phyloP scores from a whole-genome alignment of 805 yeast genomes.

The Cyberlindnera mrakii region DNA sequence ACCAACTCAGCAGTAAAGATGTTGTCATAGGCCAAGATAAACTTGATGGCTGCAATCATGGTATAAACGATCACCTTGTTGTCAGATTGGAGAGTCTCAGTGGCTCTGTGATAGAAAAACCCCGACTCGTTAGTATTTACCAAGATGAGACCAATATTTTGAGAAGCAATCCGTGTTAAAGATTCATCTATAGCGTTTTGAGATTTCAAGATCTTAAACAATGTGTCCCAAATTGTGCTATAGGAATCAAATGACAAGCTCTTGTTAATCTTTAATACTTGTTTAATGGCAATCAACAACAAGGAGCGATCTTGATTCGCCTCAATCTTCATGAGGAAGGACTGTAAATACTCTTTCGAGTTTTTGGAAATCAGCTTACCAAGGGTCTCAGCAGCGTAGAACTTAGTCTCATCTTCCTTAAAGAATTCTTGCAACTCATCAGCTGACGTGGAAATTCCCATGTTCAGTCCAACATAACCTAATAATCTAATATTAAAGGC shows the following conservation, averaged over 20 bases:
- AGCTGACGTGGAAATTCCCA: constrained; percentile 28
- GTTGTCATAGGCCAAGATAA: constrained; percentile 28
- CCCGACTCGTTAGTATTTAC: constrained; percentile 25
- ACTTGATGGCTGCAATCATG: constrained; percentile 32
- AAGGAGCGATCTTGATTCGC: constrained; percentile 20
- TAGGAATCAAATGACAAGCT: constrained; percentile 19
- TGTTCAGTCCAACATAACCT: constrained; percentile 41
- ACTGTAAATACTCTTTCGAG: constrained; percentile 31
- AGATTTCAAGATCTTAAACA: constrained; percentile 10
- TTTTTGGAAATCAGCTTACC: constrained; percentile 43
- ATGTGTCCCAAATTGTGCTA: constrained; percentile 23
- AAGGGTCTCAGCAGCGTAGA: constrained; percentile 46
- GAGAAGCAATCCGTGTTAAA: constrained; percentile 18
- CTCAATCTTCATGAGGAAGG: constrained; percentile 28
- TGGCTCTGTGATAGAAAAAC: constrained; percentile 23
- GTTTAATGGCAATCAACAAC: constrained; percentile 28
- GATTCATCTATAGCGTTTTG: constrained; percentile 17
- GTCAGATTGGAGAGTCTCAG: constrained; percentile 14
- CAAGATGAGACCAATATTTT: constrained; percentile 22
- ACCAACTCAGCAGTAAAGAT: constrained; percentile 18
- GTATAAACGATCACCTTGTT: constrained; percentile 21
- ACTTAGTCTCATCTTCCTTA: constrained; percentile 31
- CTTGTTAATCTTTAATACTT: constrained; percentile 21
- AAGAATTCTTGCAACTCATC: constrained; percentile 31
- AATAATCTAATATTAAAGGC: constrained; percentile 37